Conservation (phyloP, 2,329 filamentous ascomycete genomes). For the Apiospora sp. region DNA sequence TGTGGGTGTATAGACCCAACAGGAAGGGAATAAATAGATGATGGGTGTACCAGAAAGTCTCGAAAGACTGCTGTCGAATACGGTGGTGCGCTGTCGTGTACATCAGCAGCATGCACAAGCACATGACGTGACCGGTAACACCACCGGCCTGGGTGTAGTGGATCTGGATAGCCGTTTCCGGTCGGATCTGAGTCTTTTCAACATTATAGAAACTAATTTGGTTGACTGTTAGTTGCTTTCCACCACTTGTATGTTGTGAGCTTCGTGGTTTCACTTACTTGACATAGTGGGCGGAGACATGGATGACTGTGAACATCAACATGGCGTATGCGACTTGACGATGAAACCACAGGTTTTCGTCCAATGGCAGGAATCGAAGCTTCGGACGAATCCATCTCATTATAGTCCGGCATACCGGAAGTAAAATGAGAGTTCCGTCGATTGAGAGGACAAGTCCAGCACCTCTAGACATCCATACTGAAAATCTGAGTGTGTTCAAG, state of each 20-base stretch:
- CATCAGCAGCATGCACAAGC: constrained; percentile 98
- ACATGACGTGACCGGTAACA: constrained; percentile 96
- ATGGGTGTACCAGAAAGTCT: constrained; percentile 99
- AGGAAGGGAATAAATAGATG: constrained; percentile 98
- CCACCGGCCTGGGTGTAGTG: constrained; percentile 91
- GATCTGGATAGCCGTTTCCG: constrained; percentile 83
- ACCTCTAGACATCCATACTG: constrained; percentile 95
- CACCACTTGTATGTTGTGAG: constrained; percentile 10
- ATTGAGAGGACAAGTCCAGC: constrained; percentile 86
- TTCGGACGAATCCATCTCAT: constrained; percentile 87
- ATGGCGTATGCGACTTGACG: constrained; percentile 91
- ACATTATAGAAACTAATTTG: constrained; percentile 86
- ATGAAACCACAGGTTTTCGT: constrained; percentile 97
- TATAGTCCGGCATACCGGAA: constrained; percentile 94
- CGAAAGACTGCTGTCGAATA: constrained; percentile 95
- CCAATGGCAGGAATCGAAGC: constrained; percentile 86
- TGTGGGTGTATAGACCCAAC: constrained; percentile 93
- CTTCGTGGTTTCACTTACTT: constrained; percentile 68
- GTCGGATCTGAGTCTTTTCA: constrained; percentile 83
- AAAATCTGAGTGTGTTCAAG: constrained; percentile 84
- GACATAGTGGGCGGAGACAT: constrained; percentile 87
- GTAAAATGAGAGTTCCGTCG: constrained; percentile 85
- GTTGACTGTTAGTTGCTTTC: constrained; percentile 36
- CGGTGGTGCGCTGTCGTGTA: constrained; percentile 94
- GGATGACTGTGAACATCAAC: constrained; percentile 81